Conservation (phyloP, 2,329 filamentous ascomycete species). For the Arachnomyces sp. region DNA sequence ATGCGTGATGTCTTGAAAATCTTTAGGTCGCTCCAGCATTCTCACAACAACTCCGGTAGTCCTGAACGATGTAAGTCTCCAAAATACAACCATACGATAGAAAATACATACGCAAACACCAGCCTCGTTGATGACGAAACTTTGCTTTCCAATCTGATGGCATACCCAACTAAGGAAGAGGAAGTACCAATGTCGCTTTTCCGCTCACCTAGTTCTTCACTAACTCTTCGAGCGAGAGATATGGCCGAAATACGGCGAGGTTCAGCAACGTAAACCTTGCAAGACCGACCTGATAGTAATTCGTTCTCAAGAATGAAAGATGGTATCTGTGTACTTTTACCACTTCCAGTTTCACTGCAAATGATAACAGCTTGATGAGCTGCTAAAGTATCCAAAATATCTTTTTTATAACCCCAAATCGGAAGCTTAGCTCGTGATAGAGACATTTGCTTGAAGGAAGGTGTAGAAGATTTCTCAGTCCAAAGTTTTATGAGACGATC, state of each 20-base stretch:
- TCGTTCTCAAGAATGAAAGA: constrained; percentile 88
- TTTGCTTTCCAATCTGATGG: constrained; percentile 86
- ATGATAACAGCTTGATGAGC: constrained; percentile 81
- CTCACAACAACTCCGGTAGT: constrained; percentile 85
- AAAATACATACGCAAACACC: constrained; percentile 65
- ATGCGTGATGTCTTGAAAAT: constrained; percentile 84
- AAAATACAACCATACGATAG: neutral
- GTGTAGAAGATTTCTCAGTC: constrained; percentile 42
- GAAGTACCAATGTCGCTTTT: constrained; percentile 73
- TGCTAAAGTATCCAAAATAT: constrained; percentile 70
- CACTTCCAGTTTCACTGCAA: constrained; percentile 92
- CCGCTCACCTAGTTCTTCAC: constrained; percentile 84
- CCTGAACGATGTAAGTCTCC: constrained; percentile 14
- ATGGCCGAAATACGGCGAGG: constrained; percentile 94
- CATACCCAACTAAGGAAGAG: constrained; percentile 84
- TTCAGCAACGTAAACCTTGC: constrained; percentile 93
- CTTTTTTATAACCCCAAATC: constrained; percentile 76
- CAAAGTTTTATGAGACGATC: constrained; percentile 45
- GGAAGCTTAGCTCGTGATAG: constrained; percentile 70
- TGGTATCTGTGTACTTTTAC: constrained; percentile 96
- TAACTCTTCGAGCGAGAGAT: constrained; percentile 84
- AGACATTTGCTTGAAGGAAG: constrained; percentile 71
- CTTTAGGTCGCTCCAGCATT: constrained; percentile 85
- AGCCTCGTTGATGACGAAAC: constrained; percentile 73
- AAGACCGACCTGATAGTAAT: constrained; percentile 67